phyloP scores from a whole-genome alignment of 371 early-diverging fungal species.

The Pancytospora philotis region DNA sequence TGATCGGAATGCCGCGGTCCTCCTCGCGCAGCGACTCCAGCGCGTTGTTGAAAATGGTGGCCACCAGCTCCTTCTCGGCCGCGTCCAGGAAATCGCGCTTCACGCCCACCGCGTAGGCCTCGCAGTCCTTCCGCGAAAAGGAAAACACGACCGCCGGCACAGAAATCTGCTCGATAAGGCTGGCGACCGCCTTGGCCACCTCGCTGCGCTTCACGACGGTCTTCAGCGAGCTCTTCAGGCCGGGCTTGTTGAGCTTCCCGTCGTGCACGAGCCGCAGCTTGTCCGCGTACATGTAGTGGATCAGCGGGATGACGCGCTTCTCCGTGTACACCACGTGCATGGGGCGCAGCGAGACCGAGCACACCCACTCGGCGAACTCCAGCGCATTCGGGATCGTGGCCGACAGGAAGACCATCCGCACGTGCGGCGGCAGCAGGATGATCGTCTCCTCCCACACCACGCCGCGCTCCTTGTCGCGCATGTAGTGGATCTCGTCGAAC shows the following conservation, averaged over 20 bases:
- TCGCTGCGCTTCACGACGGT: slow-evolving; percentile 62
- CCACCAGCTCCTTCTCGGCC: slow-evolving; percentile 75
- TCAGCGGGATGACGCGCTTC: slow-evolving; percentile 92
- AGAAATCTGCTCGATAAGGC: slow-evolving; percentile 46
- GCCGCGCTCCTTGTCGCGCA: slow-evolving; percentile 78
- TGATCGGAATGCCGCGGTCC: slow-evolving; percentile 81
- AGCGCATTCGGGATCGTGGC: slow-evolving; percentile 98
- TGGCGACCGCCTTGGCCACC: slow-evolving; percentile 58
- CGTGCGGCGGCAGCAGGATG: slow-evolving; percentile 74
- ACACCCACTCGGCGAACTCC: slow-evolving; percentile 98
- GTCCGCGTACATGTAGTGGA: slow-evolving; percentile 63
- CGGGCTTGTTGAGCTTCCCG: slow-evolving; percentile 77
- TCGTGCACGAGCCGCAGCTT: slow-evolving; percentile 42
- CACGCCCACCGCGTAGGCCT: slow-evolving; percentile 75
- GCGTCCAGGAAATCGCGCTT: slow-evolving; percentile 81
- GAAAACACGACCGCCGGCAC: slow-evolving; percentile 92
- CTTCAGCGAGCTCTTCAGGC: slow-evolving; percentile 68
- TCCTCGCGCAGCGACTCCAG: slow-evolving; percentile 75
- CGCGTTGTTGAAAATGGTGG: slow-evolving; percentile 78
- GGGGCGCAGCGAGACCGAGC: slow-evolving; percentile 79
- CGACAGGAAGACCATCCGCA: slow-evolving; percentile 83
- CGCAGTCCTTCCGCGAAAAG: slow-evolving; percentile 90
- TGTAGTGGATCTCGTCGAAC: slow-evolving; percentile 99
- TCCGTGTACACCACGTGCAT: slow-evolving; percentile 98
- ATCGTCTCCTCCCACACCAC: slow-evolving; percentile 99